Conservation (phyloP, 1,284 basidiomycete genomes). For the Cerioporus squamosus region DNA sequence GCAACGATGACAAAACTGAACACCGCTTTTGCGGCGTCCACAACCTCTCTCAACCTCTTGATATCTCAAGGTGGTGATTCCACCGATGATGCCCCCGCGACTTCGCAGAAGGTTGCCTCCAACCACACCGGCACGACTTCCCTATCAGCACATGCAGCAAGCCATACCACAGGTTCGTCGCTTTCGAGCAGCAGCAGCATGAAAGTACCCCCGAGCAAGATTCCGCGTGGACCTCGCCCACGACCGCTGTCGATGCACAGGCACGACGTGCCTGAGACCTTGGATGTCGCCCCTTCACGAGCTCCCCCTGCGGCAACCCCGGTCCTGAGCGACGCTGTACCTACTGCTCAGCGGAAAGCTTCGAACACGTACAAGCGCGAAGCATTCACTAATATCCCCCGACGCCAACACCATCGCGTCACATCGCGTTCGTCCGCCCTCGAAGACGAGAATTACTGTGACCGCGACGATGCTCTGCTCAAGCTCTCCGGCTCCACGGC, state of each 20-base stretch:
- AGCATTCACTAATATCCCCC: conserved; percentile 15
- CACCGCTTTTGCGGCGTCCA: conserved; percentile 26
- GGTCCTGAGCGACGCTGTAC: too few species aligned
- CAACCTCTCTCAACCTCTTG: conserved; percentile 27
- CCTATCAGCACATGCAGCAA: neutral
- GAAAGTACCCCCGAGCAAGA: conserved; percentile 16
- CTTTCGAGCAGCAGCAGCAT: conserved; percentile 9
- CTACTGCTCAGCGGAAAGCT: too few species aligned
- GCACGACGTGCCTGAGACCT: neutral
- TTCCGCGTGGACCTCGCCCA: conserved; percentile 33
- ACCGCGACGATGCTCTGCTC: neutral
- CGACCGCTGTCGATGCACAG: conserved; percentile 14
- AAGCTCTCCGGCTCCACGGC: neutral
- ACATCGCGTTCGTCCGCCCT: conserved; percentile 12
- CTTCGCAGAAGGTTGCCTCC: neutral
- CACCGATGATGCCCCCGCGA: neutral
- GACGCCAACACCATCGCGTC: conserved; percentile 18
- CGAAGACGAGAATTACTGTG: neutral
- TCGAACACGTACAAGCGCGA: conserved; percentile 12
- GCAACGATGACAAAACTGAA: conserved; percentile 30
- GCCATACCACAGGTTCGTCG: conserved; percentile 19
- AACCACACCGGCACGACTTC: conserved; percentile 3
- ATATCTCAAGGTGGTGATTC: conserved; percentile 1
- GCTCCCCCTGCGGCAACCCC: neutral
- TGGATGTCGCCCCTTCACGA: neutral